These are phyloP conservation scores for Lathyrus oleraceus DNA, from an alignment of 306 rosid genomes.

Conservation along the genomic window DNA sequence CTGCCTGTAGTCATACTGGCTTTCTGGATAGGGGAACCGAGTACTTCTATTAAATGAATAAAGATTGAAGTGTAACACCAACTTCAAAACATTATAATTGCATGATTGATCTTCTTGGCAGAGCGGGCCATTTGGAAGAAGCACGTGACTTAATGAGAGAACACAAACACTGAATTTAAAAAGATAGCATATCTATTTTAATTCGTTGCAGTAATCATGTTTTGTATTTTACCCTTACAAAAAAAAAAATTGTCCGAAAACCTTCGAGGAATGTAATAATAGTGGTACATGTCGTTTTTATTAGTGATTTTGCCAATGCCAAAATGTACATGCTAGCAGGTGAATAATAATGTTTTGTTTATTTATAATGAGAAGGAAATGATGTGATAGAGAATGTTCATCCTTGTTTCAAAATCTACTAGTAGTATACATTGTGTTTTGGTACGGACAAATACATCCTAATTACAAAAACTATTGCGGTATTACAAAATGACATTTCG, in stretches of 20 bases:
- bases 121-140: slow-evolving; percentile 76
- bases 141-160: slow-evolving; percentile 62
- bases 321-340: not conserved
- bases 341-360: not conserved
- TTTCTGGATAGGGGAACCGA: slow-evolving; percentile 63
- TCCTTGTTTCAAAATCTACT: slow-evolving; percentile 13
- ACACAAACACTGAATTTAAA: slow-evolving; percentile 2
- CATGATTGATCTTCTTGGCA: slow-evolving; percentile 82
- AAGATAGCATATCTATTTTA: not conserved
- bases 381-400: not conserved
- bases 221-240: not conserved
- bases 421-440: slow-evolving; percentile 14
- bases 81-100: slow-evolving; percentile 75
- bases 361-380: slow-evolving; percentile 1
- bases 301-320: not conserved
- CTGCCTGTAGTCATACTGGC: slow-evolving; percentile 84
- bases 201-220: not conserved
- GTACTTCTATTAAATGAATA: slow-evolving; percentile 65
- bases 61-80: slow-evolving; percentile 55
- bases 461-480: slow-evolving; percentile 25
- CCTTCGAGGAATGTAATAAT: too few species aligned
- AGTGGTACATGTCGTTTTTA: not conserved
- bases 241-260: not conserved
- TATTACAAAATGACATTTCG: slow-evolving; percentile 24
- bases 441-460: not conserved